Evolutionary conservation across 176 grass and related monocot genomes (phyloP), one percentile per base, ranked within the genome.

Genomic region (Miscanthus lutarioriparius): DNA sequence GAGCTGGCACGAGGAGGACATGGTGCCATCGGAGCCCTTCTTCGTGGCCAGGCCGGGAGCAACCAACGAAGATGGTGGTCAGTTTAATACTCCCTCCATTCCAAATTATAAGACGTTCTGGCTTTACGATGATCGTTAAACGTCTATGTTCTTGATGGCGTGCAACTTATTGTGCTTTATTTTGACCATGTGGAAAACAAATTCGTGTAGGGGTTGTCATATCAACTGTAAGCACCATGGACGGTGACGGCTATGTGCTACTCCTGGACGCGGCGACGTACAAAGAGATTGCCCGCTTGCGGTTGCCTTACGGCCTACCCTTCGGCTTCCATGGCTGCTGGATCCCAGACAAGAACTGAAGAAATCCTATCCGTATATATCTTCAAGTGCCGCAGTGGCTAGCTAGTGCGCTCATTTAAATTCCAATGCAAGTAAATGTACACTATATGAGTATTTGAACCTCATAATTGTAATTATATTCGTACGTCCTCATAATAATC

Each of bases 1-100:
- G 89, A 92, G 78, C 69, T 98, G 96, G 96, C 67, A 95, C 80
- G 91, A 98, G 82, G 83, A 90, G 10, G 96, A 91, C 12, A 74
- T 91, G 36, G 91, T 93, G 68, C 95, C 95, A 15, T 98, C 91
- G 0, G 95, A 98, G 84, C 95, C 95, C 23, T 95, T 87, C 82
- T 98, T 98, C 62, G 95, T 95, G 53, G 76, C 91, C 0, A 79
- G 88, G 56, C 92, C 95, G 2, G 92, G 91, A n/a, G 95, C 89
- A 44, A 71, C 68, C 1, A 53, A 88, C 1, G 95, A 97, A 78
- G 95, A 97, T 64, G 95, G 95, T 70, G 94, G 94, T 94, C 10
- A 83, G 94, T 80, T 16, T 38, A 8, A 3, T 20, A 53, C 16
- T 53, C 12, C 47, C 15, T 49, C 1, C 4, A 0, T 49, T 49